Evolutionary conservation across 2,329 filamentous ascomycete genomes (phyloP).

Genomic region (Ascosphaera apis): DNA sequence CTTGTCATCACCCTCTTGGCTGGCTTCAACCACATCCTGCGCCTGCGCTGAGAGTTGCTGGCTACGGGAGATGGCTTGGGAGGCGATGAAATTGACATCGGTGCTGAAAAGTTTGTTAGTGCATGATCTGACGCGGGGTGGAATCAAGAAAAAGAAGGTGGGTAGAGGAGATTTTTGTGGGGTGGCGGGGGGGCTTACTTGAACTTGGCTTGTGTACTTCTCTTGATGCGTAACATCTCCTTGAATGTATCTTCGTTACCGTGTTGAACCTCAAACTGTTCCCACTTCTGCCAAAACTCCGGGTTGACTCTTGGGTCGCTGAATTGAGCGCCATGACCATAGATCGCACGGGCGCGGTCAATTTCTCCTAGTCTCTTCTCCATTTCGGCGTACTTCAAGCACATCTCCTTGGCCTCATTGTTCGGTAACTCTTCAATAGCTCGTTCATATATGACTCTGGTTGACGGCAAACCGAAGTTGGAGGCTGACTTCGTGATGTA

Average conservation of each 20-base stretch:
- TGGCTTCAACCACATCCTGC: constrained; percentile 17
- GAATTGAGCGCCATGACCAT: constrained; percentile 90
- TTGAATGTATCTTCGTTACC: constrained; percentile 99
- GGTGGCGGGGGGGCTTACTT: constrained; percentile 33
- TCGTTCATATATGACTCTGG: constrained; percentile 83
- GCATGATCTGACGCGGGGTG: background rate
- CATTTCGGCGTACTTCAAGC: constrained; percentile 96
- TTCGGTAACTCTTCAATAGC: constrained; percentile 88
- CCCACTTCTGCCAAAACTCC: constrained; percentile 91
- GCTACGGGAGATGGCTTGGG: constrained; percentile 68
- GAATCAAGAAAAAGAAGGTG: background rate
- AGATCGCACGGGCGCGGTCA: constrained; percentile 84
- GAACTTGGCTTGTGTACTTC: constrained; percentile 91
- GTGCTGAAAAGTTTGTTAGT: constrained; percentile 29
- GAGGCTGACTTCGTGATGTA: constrained; percentile 98
- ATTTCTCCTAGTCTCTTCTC: constrained; percentile 79
- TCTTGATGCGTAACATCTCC: constrained; percentile 94
- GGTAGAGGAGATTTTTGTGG: background rate
- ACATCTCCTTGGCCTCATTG: constrained; percentile 87
- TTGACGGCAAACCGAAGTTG: constrained; percentile 91
- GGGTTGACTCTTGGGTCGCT: constrained; percentile 82
- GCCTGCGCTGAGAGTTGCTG: constrained; percentile 30
- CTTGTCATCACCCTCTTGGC: constrained; percentile 21
- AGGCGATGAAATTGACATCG: constrained; percentile 95
- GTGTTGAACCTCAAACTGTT: constrained; percentile 88